These are phyloP conservation scores for Sarcocystis neurona DNA, from an alignment of 169 alveolate species.

Conservation along the genomic window DNA sequence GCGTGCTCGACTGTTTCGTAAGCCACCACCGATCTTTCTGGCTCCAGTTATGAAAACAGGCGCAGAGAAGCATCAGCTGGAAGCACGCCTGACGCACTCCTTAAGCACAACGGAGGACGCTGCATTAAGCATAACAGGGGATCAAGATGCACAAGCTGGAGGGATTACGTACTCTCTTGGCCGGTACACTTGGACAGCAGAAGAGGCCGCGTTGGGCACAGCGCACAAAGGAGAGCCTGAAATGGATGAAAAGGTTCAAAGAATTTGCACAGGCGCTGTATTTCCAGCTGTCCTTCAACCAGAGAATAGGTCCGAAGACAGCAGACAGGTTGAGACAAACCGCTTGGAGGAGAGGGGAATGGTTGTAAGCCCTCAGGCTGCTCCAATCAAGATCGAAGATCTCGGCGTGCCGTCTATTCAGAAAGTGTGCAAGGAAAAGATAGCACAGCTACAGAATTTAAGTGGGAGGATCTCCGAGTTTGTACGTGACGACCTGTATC, in stretches of 20 bases:
- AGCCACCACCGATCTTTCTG: constrained; percentile 51
- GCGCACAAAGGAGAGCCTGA: not conserved
- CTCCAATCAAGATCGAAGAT: not conserved
- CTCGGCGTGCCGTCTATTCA: constrained; percentile 5
- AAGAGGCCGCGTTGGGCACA: not conserved
- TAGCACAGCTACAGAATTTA: not conserved
- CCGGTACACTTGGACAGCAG: not conserved
- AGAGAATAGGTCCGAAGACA: not conserved
- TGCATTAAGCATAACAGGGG: not conserved
- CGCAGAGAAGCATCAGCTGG: too few relatives aligned
- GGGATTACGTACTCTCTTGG: not conserved
- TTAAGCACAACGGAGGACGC: too few relatives aligned
- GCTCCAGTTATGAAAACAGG: constrained; percentile 17
- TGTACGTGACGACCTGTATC: too few relatives aligned
- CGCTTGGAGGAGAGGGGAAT: not conserved
- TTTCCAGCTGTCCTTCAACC: not conserved
- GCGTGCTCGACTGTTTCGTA: not conserved
- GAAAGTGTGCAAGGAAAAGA: not conserved
- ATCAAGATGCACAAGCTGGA: not conserved
- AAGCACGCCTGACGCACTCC: too few relatives aligned
- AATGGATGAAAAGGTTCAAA: not conserved
- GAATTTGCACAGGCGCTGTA: not conserved
- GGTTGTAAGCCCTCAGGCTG: not conserved
- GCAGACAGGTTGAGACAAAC: not conserved
- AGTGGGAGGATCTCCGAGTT: too few relatives aligned